Percentiles rank a stretch among this genome's conserved stretches.
Conservation (phyloP, 306 rosid genomes). For the Arachis hypogaea region DNA sequence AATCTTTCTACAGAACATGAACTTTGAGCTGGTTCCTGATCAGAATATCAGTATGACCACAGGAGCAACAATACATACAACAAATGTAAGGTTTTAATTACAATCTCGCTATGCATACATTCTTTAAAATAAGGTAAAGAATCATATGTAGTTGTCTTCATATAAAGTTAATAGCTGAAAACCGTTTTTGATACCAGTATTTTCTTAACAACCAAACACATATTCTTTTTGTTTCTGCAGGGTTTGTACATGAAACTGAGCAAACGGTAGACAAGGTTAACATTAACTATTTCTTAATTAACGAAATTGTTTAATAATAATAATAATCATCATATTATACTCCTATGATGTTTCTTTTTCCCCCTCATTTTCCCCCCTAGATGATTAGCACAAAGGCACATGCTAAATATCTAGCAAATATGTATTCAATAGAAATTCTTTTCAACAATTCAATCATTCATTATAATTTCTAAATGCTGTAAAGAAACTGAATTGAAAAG, state of each 20-base stretch:
- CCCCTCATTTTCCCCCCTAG: slow-evolving; percentile 9
- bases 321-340: slow-evolving; percentile 9
- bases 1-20: slow-evolving; percentile 75
- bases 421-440: slow-evolving; percentile 23
- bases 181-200: too few species aligned
- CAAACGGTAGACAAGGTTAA: slow-evolving; percentile 51
- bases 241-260: slow-evolving; percentile 96
- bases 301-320: not conserved
- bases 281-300: slow-evolving; percentile 39
- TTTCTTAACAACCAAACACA: too few species aligned
- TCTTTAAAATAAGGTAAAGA: too few species aligned
- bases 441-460: slow-evolving; percentile 12
- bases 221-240: slow-evolving; percentile 53
- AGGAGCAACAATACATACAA: slow-evolving; percentile 97
- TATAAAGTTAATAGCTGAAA: too few species aligned
- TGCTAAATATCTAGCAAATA: slow-evolving; percentile 26
- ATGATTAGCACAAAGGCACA: slow-evolving; percentile 28
- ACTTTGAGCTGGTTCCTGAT: slow-evolving; percentile 82
- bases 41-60: slow-evolving; percentile 94
- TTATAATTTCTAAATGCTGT: slow-evolving; percentile 27
- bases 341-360: not conserved
- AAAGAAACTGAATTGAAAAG: slow-evolving; percentile 4
- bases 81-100: slow-evolving; percentile 60
- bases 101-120: too few species aligned
- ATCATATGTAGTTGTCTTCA: too few species aligned